phyloP scores from a whole-genome alignment of 140 eudicot genomes.

The Ambrosia hybrid region DNA sequence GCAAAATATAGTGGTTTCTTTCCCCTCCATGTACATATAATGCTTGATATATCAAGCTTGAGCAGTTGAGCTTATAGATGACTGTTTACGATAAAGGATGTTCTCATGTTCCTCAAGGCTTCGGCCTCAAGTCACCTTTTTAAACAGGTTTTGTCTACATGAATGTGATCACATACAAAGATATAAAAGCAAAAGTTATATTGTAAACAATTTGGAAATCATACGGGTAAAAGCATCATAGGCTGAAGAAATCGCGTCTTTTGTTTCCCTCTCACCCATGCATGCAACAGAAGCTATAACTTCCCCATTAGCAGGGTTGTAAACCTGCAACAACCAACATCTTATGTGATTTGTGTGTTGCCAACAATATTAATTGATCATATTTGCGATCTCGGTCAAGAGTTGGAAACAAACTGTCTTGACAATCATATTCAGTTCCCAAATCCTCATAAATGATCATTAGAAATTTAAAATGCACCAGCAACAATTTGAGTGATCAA shows the following conservation, averaged over 20 bases:
- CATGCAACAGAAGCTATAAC: constrained; percentile 75
- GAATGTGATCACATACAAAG: too few relatives aligned
- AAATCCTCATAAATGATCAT: not conserved
- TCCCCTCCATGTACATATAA: too few relatives aligned
- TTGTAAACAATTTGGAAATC: constrained; percentile 16
- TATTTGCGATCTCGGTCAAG: not conserved
- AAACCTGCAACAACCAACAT: constrained; percentile 59
- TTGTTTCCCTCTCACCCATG: constrained; percentile 83
- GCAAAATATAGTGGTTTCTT: too few relatives aligned
- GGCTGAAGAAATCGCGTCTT: constrained; percentile 86
- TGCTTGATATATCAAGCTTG: too few relatives aligned
- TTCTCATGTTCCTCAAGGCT: too few relatives aligned
- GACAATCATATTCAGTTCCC: not conserved
- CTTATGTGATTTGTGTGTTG: not conserved
- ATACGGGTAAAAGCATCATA: constrained; percentile 60
- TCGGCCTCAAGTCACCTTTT: too few relatives aligned
- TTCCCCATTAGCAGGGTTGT: constrained; percentile 84
- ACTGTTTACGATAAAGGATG: too few relatives aligned
- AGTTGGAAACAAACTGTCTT: not conserved
- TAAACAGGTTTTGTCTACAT: too few relatives aligned
- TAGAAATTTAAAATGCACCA: too few relatives aligned
- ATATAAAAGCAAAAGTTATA: not conserved
- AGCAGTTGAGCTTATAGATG: too few relatives aligned
- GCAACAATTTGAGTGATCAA: too few relatives aligned
- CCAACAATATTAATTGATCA: too few relatives aligned